Evolutionary conservation across 1,284 basidiomycete species (phyloP).

Genomic region (Cryptococcus wingfieldii): DNA sequence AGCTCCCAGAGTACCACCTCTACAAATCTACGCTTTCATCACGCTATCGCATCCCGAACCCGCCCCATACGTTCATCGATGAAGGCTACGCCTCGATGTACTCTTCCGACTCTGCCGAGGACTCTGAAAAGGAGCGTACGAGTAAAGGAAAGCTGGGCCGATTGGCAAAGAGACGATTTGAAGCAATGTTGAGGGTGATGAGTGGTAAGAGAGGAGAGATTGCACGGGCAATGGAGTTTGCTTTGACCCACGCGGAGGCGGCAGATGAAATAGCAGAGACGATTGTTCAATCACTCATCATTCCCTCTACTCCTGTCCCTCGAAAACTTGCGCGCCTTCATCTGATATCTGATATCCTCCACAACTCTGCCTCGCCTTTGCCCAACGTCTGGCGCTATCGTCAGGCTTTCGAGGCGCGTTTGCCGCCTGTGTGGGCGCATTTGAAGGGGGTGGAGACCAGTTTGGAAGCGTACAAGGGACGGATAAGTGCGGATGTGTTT

Average conservation of each 20-base stretch:
- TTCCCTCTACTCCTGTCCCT: slow-evolving; percentile 85
- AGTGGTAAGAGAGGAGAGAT: slow-evolving; percentile 84
- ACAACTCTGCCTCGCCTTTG: slow-evolving; percentile 65
- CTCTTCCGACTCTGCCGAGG: slow-evolving; percentile 92
- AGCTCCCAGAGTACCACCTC: slow-evolving; percentile 77
- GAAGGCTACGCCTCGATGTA: slow-evolving; percentile 91
- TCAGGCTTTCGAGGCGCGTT: slow-evolving; percentile 78
- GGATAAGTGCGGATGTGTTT: slow-evolving; percentile 89
- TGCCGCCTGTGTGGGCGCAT: slow-evolving; percentile 88
- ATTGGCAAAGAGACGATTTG: slow-evolving; percentile 74
- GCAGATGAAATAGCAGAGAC: slow-evolving; percentile 87
- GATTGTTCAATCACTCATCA: slow-evolving; percentile 73
- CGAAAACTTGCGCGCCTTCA: slow-evolving; percentile 92
- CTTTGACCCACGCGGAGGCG: slow-evolving; percentile 88
- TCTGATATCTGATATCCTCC: slow-evolving; percentile 93
- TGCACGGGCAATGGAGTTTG: slow-evolving; percentile 91
- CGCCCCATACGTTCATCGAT: slow-evolving; percentile 71
- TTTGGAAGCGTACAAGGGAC: slow-evolving; percentile 64
- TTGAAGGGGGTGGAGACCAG: slow-evolving; percentile 86
- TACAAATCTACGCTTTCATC: slow-evolving; percentile 72
- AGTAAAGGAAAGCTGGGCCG: slow-evolving; percentile 69
- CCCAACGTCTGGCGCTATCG: slow-evolving; percentile 78
- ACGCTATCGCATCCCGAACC: slow-evolving; percentile 53
- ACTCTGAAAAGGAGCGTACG: slow-evolving; percentile 75
- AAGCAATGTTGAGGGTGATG: slow-evolving; percentile 80